A percentile compares a stretch with the other conserved stretches of the same genome.
These are phyloP conservation scores for Russula sp. DNA, from an alignment of 768 basidiomycete genomes.

Conservation along the genomic window DNA sequence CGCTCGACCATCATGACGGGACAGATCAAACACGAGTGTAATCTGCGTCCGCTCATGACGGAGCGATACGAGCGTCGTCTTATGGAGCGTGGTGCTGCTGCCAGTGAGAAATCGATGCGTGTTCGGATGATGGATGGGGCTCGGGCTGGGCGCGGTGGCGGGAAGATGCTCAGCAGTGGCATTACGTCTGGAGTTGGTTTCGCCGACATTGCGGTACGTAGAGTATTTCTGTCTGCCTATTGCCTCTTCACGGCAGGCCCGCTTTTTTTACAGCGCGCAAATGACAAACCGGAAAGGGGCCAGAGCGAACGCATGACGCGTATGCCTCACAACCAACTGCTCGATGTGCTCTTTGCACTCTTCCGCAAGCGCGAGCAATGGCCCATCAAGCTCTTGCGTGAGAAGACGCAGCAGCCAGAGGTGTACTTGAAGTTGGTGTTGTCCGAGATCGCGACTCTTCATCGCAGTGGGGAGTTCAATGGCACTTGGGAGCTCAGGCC, in stretches of 20 bases:
- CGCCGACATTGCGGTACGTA: conserved; percentile 61
- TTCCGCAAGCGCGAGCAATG: conserved; percentile 79
- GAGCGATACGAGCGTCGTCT: conserved; percentile 69
- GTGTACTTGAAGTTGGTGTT: conserved; percentile 83
- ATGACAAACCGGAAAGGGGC: conserved; percentile 64
- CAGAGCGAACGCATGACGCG: conserved; percentile 88
- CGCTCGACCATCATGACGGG: conserved; percentile 78
- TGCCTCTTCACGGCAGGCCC: too few relatives aligned
- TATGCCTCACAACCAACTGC: conserved; percentile 82
- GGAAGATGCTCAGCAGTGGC: conserved; percentile 78
- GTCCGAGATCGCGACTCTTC: conserved; percentile 67
- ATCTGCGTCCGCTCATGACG: conserved; percentile 63
- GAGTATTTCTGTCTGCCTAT: too few relatives aligned
- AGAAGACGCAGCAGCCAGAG: conserved; percentile 83
- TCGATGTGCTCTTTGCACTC: conserved; percentile 74
- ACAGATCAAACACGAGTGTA: conserved; percentile 78
- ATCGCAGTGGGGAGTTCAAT: conserved; percentile 76
- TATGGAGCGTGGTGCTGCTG: conserved; percentile 59
- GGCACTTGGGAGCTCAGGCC: conserved; percentile 79
- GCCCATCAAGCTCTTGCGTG: conserved; percentile 72
- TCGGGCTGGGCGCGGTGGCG: conserved; percentile 64
- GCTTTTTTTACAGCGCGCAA: conserved; percentile 50
- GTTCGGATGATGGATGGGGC: conserved; percentile 75
- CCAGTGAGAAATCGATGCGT: conserved; percentile 65
- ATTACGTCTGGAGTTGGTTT: conserved; percentile 62